Evolutionary conservation across 1,284 basidiomycete genomes (phyloP).

Genomic region (Fomitopsis pinicola): DNA sequence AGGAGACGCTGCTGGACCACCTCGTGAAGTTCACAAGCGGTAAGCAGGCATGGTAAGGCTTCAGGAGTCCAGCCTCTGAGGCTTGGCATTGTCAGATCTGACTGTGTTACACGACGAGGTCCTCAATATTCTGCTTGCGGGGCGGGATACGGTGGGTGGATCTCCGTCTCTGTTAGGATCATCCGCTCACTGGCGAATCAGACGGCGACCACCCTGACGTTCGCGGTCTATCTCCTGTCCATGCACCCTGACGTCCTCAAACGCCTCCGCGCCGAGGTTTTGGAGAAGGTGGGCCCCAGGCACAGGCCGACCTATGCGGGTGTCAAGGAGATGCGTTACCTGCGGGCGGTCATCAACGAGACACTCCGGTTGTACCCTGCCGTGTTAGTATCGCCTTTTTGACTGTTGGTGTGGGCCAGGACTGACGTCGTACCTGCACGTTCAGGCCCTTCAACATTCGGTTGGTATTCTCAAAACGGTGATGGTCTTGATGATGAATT

Average conservation of each 20-base stretch:
- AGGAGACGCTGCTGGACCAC: slow-evolving; percentile 33
- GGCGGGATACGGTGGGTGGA: slow-evolving; percentile 31
- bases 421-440: too few relatives aligned
- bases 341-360: slow-evolving; percentile 29
- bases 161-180: background rate
- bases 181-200: slow-evolving; percentile 6
- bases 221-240: slow-evolving; percentile 38
- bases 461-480: background rate
- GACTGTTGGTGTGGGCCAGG: background rate
- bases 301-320: slow-evolving; percentile 34
- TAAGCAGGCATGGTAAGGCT: background rate
- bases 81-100: slow-evolving; percentile 1
- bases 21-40: slow-evolving; percentile 27
- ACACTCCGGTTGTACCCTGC: slow-evolving; percentile 25
- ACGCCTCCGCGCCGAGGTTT: slow-evolving; percentile 35
- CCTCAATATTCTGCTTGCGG: slow-evolving; percentile 35
- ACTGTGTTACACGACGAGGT: slow-evolving; percentile 30
- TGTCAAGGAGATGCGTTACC: slow-evolving; percentile 31
- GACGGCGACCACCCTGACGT: slow-evolving; percentile 33
- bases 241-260: slow-evolving; percentile 30
- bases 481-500: background rate
- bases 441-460: slow-evolving; percentile 19
- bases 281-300: slow-evolving; percentile 27
- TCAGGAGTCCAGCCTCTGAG: background rate
- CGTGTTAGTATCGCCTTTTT: slow-evolving; percentile 23